Percentiles rank a stretch among this genome's conserved stretches.
These are phyloP conservation scores for Cetraspora pellucida DNA, from an alignment of 192 early-diverging fungal genomes.

Conservation along the genomic window DNA sequence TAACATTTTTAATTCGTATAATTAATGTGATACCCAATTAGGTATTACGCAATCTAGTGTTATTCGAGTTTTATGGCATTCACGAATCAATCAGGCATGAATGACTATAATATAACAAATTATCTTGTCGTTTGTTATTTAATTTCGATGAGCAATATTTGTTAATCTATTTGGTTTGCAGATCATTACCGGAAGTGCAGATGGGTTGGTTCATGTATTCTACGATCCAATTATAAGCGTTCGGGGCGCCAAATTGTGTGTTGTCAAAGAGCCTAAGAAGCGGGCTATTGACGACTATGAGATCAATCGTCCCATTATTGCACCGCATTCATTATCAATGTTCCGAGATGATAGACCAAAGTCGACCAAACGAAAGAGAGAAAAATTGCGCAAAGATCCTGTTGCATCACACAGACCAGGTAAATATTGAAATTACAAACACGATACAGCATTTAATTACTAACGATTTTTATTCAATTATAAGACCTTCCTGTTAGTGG, in stretches of 20 bases:
- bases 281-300: conserved; percentile 64
- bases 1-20: neutral
- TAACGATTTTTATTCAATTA: neutral
- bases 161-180: conserved; percentile 36
- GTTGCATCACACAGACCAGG: conserved; percentile 72
- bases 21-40: neutral
- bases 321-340: conserved; percentile 86
- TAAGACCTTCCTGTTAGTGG: conserved; percentile 73
- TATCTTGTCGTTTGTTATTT: neutral
- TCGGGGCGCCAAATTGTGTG: conserved; percentile 75
- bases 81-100: conserved; percentile 72
- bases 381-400: conserved; percentile 74
- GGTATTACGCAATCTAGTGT: conserved; percentile 63
- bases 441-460: conserved; percentile 7
- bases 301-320: conserved; percentile 75
- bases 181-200: conserved; percentile 76
- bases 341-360: conserved; percentile 73
- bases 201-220: conserved; percentile 74
- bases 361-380: conserved; percentile 69
- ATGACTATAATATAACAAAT: neutral
- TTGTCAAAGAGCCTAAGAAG: conserved; percentile 66
- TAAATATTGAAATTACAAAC: conserved; percentile 30
- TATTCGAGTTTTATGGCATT: conserved; percentile 83
- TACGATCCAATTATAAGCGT: conserved; percentile 71
- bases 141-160: neutral